Base-by-base conservation (phyloP, 352 stramenopile genomes). In the Pythium brachiatum region DNA sequence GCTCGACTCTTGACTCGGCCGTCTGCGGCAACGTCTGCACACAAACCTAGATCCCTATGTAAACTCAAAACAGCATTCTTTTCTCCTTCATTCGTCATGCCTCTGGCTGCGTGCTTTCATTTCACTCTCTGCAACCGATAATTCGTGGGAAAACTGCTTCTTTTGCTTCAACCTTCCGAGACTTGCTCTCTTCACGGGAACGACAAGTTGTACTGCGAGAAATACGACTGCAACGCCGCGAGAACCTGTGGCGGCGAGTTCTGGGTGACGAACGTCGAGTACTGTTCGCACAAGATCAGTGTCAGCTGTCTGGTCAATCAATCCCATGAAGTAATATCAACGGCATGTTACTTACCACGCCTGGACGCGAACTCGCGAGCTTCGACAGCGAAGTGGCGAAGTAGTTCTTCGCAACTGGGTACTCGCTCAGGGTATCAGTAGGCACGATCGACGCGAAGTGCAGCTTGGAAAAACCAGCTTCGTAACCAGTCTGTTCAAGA, bases 381-480 rank as follows among this genome's bases (percentile, higher is more conserved):
- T 89, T 87, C 8, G 78, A 70, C 15, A 93, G 72, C 16, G 75
- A 88, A 32, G 89, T 79, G 5, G 76, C 75, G 59, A 93, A 67
- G 50, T 89, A 93, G 43, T 76, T 76, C 44, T 80, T 81, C 41
- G 78, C 61, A 7, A 69, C 54, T 0, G 75, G 68, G 64, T 97
- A 87, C 52, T 97, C 85, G 16, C 78, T 62, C 58, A 98, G 88
- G 27, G 88, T 81, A 73, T 99, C 95, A 52, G 92, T 79, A 0
- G 79, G 66, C 36, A 87, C 79, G 34, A 91, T 80, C 0, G 83
- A 90, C 11, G 94, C 95, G 74, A 98, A 98, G 61, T 96, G 92
- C 18, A 99, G 72, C 59, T 95, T 93, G 15, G 94, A 97, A 74
- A 95, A 98, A 9, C 90, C 90, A 34, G 94, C 87, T 83, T 98